A percentile compares a stretch with the other conserved stretches of the same genome.
phyloP scores from a whole-genome alignment of 139 green algal species.

The Tetradesmus lagerheimii region DNA sequence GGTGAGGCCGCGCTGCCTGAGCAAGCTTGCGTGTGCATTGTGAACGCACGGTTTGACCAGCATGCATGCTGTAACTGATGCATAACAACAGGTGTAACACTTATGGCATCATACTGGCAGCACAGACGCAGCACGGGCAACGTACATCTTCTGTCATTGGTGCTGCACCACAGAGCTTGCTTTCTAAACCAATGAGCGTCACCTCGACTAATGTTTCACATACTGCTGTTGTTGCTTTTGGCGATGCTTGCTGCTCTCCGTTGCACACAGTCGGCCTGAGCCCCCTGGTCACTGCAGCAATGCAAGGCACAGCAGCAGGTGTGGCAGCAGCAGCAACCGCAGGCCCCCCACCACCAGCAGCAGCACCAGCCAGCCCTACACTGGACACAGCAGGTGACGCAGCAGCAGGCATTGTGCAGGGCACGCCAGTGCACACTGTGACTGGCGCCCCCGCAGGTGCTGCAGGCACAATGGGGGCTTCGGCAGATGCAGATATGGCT shows the following conservation, averaged over 20 bases:
- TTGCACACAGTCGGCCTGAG: background rate
- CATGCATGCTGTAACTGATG: too few relatives aligned
- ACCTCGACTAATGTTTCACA: too few relatives aligned
- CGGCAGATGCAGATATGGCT: background rate
- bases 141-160: too few relatives aligned
- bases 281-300: constrained; percentile 15
- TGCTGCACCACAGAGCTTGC: too few relatives aligned
- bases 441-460: background rate
- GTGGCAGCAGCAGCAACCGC: constrained; percentile 31
- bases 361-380: background rate
- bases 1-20: background rate
- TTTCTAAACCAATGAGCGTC: too few relatives aligned
- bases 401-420: background rate
- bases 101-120: too few relatives aligned
- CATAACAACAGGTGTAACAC: too few relatives aligned
- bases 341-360: background rate
- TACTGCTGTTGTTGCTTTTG: background rate
- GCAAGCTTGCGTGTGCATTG: too few relatives aligned
- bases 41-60: too few relatives aligned
- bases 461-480: background rate
- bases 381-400: background rate
- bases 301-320: background rate
- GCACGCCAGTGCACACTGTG: background rate
- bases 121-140: too few relatives aligned
- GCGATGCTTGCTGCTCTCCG: background rate